Conservation (phyloP, 2,329 filamentous ascomycete genomes). For the Colletotrichum scovillei region DNA sequence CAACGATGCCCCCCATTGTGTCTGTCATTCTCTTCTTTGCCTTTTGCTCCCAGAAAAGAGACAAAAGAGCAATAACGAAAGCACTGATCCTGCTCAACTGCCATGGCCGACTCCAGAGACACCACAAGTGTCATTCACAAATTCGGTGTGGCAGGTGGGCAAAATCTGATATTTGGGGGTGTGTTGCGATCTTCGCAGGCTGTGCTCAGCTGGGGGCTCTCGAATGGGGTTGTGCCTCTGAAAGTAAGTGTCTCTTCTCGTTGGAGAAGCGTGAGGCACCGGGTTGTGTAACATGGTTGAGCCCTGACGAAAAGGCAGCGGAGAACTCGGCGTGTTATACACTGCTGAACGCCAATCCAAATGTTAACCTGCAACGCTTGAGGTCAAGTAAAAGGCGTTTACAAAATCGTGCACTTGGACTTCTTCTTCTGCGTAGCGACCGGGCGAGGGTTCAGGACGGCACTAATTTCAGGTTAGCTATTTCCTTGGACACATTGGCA, state of each 20-base stretch:
- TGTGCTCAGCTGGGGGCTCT: slow-evolving; percentile 8
- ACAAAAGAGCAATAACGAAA: slow-evolving; percentile 10
- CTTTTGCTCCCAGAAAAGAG: background rate
- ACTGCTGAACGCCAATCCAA: slow-evolving; percentile 27
- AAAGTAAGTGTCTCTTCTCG: slow-evolving; percentile 15
- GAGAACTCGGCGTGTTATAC: slow-evolving; percentile 19
- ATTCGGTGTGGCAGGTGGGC: background rate
- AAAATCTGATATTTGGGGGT: slow-evolving; percentile 6
- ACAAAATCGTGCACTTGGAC: slow-evolving; percentile 78
- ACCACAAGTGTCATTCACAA: background rate
- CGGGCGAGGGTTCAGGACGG: slow-evolving; percentile 77
- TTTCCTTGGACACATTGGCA: slow-evolving; percentile 40
- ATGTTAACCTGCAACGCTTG: slow-evolving; percentile 24
- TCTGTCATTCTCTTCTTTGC: background rate
- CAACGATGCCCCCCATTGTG: slow-evolving; percentile 6
- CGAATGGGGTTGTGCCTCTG: slow-evolving; percentile 7
- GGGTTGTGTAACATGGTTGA: slow-evolving; percentile 24
- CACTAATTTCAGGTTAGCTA: slow-evolving; percentile 57
- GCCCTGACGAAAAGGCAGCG: slow-evolving; percentile 15
- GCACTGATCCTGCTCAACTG: background rate
- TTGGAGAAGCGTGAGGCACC: slow-evolving; percentile 16
- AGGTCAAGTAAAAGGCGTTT: slow-evolving; percentile 43
- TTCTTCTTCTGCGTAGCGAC: slow-evolving; percentile 69
- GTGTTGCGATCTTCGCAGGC: slow-evolving; percentile 17
- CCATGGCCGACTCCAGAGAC: background rate